Conservation (phyloP, 176 grass and related monocot species). For the Carex scoparia region DNA sequence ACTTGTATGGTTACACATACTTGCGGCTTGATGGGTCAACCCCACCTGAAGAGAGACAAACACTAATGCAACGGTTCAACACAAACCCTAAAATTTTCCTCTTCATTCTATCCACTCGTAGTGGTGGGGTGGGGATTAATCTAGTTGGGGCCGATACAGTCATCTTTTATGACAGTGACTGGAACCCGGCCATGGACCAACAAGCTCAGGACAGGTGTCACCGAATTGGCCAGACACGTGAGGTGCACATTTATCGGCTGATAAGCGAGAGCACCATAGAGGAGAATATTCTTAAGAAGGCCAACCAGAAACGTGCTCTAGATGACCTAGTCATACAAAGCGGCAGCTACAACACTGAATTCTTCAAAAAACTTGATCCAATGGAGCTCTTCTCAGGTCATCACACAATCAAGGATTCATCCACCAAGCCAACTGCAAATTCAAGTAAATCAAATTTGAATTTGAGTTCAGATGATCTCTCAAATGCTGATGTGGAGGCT, state of each 20-base stretch:
- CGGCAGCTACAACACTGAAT: conserved; percentile 96
- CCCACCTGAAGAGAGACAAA: conserved; percentile 87
- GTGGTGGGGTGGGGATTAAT: conserved; percentile 96
- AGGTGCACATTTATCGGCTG: conserved; percentile 94
- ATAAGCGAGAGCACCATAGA: conserved; percentile 98
- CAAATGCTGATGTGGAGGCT: conserved; percentile 90
- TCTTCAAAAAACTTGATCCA: conserved; percentile 98
- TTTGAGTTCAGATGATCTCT: conserved; percentile 26
- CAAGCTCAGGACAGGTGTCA: conserved; percentile 99
- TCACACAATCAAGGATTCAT: conserved; percentile 38
- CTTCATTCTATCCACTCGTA: conserved; percentile 98
- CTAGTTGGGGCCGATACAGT: conserved; percentile 96
- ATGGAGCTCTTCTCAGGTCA: conserved; percentile 93
- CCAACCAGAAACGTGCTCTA: conserved; percentile 92
- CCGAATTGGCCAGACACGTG: conserved; percentile 94
- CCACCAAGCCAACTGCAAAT: conserved; percentile 24
- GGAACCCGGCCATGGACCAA: conserved; percentile 99
- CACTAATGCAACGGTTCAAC: conserved; percentile 96
- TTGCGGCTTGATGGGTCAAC: conserved; percentile 96
- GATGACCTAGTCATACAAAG: conserved; percentile 97
- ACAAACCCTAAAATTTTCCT: conserved; percentile 95
- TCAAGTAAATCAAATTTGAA: conserved; percentile 33
- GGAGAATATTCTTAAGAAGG: conserved; percentile 98
- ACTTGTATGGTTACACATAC: conserved; percentile 96
- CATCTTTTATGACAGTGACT: conserved; percentile 99